phyloP scores from a whole-genome alignment of 192 early-diverging fungal genomes.

The Entomortierella lignicola region DNA sequence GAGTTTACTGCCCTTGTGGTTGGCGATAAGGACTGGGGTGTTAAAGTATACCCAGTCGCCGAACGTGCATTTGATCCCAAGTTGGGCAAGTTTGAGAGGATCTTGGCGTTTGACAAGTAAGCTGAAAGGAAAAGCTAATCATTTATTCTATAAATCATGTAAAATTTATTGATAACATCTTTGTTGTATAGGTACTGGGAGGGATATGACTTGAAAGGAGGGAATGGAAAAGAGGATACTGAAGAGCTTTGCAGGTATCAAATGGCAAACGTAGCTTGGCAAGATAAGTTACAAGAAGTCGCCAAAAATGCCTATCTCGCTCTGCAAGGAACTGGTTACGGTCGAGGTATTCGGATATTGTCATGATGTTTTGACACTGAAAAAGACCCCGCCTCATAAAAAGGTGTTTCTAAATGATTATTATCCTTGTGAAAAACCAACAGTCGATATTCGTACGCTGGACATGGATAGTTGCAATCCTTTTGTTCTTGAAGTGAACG shows the following conservation, averaged over 20 bases:
- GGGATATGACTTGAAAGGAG: slow-evolving; percentile 54
- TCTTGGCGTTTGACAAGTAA: slow-evolving; percentile 60
- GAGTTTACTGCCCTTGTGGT: slow-evolving; percentile 59
- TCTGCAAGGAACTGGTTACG: slow-evolving; percentile 56
- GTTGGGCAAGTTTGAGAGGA: slow-evolving; percentile 43
- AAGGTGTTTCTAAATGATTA: no score
- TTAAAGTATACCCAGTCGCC: slow-evolving; percentile 57
- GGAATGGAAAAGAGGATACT: slow-evolving; percentile 3
- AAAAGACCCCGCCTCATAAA: no score
- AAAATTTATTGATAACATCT: not conserved
- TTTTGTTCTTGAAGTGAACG: slow-evolving; percentile 62
- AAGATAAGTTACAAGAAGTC: slow-evolving; percentile 44
- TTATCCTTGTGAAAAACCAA: no score
- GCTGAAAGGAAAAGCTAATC: not conserved
- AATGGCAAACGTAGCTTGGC: slow-evolving; percentile 53
- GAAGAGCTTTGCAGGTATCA: slow-evolving; percentile 55
- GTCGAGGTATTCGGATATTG: slow-evolving; percentile 53
- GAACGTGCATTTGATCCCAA: slow-evolving; percentile 57
- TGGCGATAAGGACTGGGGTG: slow-evolving; percentile 52
- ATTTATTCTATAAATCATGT: not conserved
- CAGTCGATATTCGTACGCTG: slow-evolving; percentile 60
- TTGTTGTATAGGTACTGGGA: slow-evolving; percentile 54
- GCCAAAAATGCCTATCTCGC: slow-evolving; percentile 59
- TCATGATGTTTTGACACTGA: no score
- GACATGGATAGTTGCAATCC: slow-evolving; percentile 49